Evolutionary conservation across 1,139 yeast species (phyloP).

Genomic region (Kazachstania sp.): DNA sequence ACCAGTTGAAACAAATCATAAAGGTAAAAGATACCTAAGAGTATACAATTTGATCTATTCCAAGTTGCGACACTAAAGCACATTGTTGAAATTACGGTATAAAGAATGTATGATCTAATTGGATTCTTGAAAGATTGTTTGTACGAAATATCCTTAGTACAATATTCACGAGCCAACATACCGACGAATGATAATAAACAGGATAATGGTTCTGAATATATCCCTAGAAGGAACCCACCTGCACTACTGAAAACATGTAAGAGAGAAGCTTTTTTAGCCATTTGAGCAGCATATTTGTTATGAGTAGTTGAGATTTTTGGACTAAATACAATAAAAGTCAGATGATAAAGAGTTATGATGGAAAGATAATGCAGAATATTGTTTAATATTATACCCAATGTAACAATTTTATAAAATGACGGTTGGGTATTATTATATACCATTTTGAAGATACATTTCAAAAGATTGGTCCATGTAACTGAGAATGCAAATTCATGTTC

Average conservation of each 20-base stretch:
- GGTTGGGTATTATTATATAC: not conserved
- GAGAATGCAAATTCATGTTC: slow-evolving; percentile 93
- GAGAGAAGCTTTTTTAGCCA: slow-evolving; percentile 33
- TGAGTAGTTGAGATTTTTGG: slow-evolving; percentile 10
- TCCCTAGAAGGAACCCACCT: slow-evolving; percentile 66
- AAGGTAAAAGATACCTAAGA: slow-evolving; percentile 61
- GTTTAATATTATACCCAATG: slow-evolving; percentile 40
- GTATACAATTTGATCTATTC: slow-evolving; percentile 65
- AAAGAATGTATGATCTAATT: slow-evolving; percentile 7
- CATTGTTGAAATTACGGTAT: slow-evolving; percentile 47
- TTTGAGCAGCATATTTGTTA: not conserved
- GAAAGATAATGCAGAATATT: slow-evolving; percentile 48
- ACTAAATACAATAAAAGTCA: slow-evolving; percentile 37
- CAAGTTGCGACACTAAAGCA: slow-evolving; percentile 50
- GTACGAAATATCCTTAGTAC: slow-evolving; percentile 17
- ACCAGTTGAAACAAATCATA: slow-evolving; percentile 42
- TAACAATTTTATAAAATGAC: slow-evolving; percentile 38
- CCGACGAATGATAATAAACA: slow-evolving; percentile 59
- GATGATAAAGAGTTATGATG: slow-evolving; percentile 41
- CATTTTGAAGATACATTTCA: slow-evolving; percentile 25
- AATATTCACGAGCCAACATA: slow-evolving; percentile 41
- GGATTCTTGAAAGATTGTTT: slow-evolving; percentile 6
- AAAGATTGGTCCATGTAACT: slow-evolving; percentile 59
- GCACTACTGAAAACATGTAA: slow-evolving; percentile 63
- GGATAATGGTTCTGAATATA: slow-evolving; percentile 72